These are phyloP conservation scores for Aspergillus oerlinghausenensis DNA, from an alignment of 2,329 filamentous ascomycete genomes.

Conservation along the genomic window DNA sequence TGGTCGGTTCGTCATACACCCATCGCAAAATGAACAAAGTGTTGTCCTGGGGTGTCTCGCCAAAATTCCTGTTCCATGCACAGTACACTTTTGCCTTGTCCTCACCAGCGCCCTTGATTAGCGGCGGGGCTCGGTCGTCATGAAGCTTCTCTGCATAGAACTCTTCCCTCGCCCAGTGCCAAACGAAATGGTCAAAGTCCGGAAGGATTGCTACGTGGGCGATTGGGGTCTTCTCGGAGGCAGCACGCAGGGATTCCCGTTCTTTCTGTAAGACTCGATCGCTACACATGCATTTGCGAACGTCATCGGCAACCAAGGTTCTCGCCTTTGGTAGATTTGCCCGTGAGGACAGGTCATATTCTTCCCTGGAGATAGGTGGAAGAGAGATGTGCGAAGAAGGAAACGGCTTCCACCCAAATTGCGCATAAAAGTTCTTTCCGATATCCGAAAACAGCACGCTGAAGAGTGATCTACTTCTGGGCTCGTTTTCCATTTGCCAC, in stretches of 20 bases:
- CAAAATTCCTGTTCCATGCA: conserved; percentile 40
- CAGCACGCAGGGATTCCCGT: conserved; percentile 55
- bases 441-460: conserved; percentile 85
- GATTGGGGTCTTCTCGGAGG: conserved; percentile 36
- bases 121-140: conserved; percentile 45
- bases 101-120: conserved; percentile 67
- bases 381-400: conserved; percentile 69
- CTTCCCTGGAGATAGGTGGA: conserved; percentile 34
- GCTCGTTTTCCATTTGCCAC: conserved; percentile 46
- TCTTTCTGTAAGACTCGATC: conserved; percentile 63
- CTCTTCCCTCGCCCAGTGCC: conserved; percentile 78
- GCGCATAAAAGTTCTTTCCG: conserved; percentile 75
- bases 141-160: conserved; percentile 66
- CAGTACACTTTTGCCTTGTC: conserved; percentile 37
- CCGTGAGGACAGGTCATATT: conserved; percentile 16
- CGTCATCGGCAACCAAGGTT: conserved; percentile 30
- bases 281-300: conserved; percentile 47
- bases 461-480: conserved; percentile 51
- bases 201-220: conserved; percentile 64
- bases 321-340: conserved; percentile 26
- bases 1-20: conserved; percentile 37
- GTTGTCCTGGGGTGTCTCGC: conserved; percentile 31
- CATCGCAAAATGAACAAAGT: conserved; percentile 42
- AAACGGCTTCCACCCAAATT: conserved; percentile 71
- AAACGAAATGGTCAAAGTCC: conserved; percentile 62